Percentiles rank a stretch among this genome's conserved stretches.
Conservation (phyloP, 495 filamentous ascomycete species). For the Schizothecium vesticola region DNA sequence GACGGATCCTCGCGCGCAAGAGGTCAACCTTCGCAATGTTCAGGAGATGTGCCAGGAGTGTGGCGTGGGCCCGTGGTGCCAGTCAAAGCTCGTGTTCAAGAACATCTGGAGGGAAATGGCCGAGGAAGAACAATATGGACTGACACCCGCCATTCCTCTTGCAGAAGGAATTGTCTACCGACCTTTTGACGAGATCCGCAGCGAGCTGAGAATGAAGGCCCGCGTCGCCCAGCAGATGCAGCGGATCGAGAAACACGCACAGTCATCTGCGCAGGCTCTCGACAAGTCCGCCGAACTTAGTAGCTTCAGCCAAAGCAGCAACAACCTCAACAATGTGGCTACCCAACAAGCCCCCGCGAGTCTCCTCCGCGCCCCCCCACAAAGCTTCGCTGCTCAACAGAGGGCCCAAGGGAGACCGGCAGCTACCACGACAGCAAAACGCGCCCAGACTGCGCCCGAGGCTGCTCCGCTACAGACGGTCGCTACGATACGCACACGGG, state of each 20-base stretch:
- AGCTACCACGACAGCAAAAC: slow-evolving; percentile 13
- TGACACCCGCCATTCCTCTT: slow-evolving; percentile 65
- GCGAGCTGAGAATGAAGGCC: slow-evolving; percentile 29
- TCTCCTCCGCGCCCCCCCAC: slow-evolving; percentile 42
- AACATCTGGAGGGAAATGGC: slow-evolving; percentile 63
- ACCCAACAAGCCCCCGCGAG: slow-evolving; percentile 19
- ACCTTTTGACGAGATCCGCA: slow-evolving; percentile 43
- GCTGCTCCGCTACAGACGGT: slow-evolving; percentile 14
- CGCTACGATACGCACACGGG: slow-evolving; percentile 25
- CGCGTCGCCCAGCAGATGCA: slow-evolving; percentile 21
- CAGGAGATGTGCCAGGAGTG: slow-evolving; percentile 40
- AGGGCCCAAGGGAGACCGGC: slow-evolving; percentile 40
- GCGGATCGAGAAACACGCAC: neutral
- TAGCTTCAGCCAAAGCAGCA: slow-evolving; percentile 20
- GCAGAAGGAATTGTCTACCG: slow-evolving; percentile 64
- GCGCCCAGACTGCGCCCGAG: slow-evolving; percentile 21
- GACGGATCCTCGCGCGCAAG: slow-evolving; percentile 14
- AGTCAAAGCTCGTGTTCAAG: slow-evolving; percentile 42
- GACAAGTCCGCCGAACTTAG: slow-evolving; percentile 21
- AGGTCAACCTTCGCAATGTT: slow-evolving; percentile 32
- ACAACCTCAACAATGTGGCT: neutral
- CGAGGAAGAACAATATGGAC: slow-evolving; percentile 62
- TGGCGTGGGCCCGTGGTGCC: slow-evolving; percentile 47
- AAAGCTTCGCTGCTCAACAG: slow-evolving; percentile 58
- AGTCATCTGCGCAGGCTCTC: slow-evolving; percentile 11